These are phyloP conservation scores for Podospora comata DNA, from an alignment of 495 filamentous ascomycete species.

Conservation along the genomic window DNA sequence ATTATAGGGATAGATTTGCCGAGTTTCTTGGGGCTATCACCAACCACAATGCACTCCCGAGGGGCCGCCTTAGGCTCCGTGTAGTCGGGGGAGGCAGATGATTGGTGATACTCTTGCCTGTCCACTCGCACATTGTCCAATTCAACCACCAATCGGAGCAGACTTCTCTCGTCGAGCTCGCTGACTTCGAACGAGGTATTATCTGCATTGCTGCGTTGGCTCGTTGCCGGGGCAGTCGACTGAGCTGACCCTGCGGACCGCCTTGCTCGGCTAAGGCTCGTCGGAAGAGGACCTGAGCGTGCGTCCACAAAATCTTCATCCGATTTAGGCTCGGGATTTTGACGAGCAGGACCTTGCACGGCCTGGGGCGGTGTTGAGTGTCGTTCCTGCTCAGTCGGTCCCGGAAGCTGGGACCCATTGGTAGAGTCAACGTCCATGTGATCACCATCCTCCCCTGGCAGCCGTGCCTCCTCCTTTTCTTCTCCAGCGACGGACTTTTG, in stretches of 20 bases:
- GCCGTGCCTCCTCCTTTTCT: constrained; percentile 6
- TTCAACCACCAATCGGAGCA: constrained; percentile 45
- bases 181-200: constrained; percentile 40
- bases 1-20: not conserved
- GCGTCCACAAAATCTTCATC: constrained; percentile 50
- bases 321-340: constrained; percentile 41
- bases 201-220: constrained; percentile 13
- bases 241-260: not conserved
- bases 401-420: not conserved
- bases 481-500: constrained; percentile 6
- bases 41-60: constrained; percentile 33
- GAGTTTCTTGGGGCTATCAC: constrained; percentile 18
- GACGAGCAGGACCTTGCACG: constrained; percentile 10
- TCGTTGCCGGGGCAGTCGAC: not conserved
- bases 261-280: constrained; percentile 20
- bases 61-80: constrained; percentile 13
- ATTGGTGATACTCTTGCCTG: constrained; percentile 19
- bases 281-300: constrained; percentile 36
- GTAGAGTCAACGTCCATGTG: constrained; percentile 21
- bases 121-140: constrained; percentile 38
- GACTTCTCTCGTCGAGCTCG: constrained; percentile 46
- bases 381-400: constrained; percentile 1
- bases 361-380: constrained; percentile 25
- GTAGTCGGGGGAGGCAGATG: constrained; percentile 26
- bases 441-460: constrained; percentile 26